Evolutionary conservation across 1,284 basidiomycete genomes (phyloP).

Genomic region (Fomitopsis palustris): DNA sequence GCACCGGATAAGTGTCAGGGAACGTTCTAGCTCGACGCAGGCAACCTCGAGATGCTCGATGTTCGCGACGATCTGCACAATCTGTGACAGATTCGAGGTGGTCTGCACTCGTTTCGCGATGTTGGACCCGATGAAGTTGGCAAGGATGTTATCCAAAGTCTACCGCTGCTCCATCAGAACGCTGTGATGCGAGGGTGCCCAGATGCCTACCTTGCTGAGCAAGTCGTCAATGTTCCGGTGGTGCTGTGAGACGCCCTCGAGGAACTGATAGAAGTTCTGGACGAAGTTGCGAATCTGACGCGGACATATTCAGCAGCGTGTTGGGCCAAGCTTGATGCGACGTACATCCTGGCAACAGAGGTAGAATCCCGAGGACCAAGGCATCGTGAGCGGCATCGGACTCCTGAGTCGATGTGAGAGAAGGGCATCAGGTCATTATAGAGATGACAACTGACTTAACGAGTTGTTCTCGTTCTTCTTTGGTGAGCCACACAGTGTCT

Average conservation of each 20-base stretch:
- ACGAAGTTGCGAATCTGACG: slow-evolving; percentile 84
- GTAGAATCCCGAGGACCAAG: slow-evolving; percentile 96
- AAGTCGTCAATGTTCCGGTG: slow-evolving; percentile 92
- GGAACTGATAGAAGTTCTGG: slow-evolving; percentile 95
- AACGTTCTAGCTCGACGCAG: slow-evolving; percentile 84
- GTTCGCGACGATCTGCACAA: slow-evolving; percentile 93
- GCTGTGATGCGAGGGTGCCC: background rate
- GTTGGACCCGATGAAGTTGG: slow-evolving; percentile 76
- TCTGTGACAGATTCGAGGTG: slow-evolving; percentile 86
- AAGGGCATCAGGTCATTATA: background rate
- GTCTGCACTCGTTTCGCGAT: slow-evolving; percentile 71
- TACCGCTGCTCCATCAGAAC: slow-evolving; percentile 28
- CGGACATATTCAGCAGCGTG: too few relatives aligned
- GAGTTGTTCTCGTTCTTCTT: slow-evolving; percentile 62
- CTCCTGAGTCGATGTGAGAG: slow-evolving; percentile 39
- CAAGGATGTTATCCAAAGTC: slow-evolving; percentile 87
- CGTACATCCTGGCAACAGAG: slow-evolving; percentile 89
- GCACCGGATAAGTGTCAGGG: slow-evolving; percentile 79
- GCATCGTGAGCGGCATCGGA: slow-evolving; percentile 73
- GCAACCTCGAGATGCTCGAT: slow-evolving; percentile 90
- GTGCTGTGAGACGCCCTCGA: slow-evolving; percentile 91
- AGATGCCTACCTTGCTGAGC: slow-evolving; percentile 68
- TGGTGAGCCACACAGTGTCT: slow-evolving; percentile 83
- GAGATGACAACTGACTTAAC: slow-evolving; percentile 44
- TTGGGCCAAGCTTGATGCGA: background rate